phyloP scores from a whole-genome alignment of 345 rosid genomes.

The Turritis glabra region DNA sequence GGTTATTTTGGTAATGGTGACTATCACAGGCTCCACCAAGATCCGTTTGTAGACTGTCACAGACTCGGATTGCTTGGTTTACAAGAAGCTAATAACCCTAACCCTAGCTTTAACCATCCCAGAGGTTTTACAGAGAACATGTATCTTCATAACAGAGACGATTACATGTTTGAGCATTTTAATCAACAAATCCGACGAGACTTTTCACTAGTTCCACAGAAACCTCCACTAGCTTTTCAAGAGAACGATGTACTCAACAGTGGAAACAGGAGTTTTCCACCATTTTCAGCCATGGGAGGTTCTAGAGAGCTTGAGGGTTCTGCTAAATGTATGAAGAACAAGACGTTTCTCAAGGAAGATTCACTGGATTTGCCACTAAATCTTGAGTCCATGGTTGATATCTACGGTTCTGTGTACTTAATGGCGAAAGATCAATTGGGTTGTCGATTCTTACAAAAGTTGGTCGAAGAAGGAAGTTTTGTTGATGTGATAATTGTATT shows the following conservation, averaged over 20 bases:
- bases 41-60: background rate
- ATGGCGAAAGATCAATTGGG: conserved; percentile 56
- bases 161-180: conserved; percentile 35
- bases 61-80: conserved; percentile 33
- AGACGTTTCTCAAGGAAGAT: conserved; percentile 7
- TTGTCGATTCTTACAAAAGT: conserved; percentile 48
- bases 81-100: conserved; percentile 33
- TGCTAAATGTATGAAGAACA: conserved; percentile 28
- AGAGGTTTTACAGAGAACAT: conserved; percentile 16
- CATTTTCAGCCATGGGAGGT: conserved; percentile 33
- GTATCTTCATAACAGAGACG: conserved; percentile 29
- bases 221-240: background rate
- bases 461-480: conserved; percentile 43
- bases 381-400: conserved; percentile 41
- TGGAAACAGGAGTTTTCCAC: conserved; percentile 14
- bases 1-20: conserved; percentile 18
- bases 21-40: background rate
- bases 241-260: conserved; percentile 14
- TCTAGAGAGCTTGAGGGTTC: conserved; percentile 21
- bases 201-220: background rate
- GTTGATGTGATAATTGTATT: conserved; percentile 42
- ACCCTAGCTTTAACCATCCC: conserved; percentile 5
- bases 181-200: conserved; percentile 13
- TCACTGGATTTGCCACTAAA: conserved; percentile 15
- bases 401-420: conserved; percentile 40